Percentiles rank a stretch among this genome's conserved stretches.
phyloP scores from a whole-genome alignment of 2,329 filamentous ascomycete species.

The Davidsoniella virescens region DNA sequence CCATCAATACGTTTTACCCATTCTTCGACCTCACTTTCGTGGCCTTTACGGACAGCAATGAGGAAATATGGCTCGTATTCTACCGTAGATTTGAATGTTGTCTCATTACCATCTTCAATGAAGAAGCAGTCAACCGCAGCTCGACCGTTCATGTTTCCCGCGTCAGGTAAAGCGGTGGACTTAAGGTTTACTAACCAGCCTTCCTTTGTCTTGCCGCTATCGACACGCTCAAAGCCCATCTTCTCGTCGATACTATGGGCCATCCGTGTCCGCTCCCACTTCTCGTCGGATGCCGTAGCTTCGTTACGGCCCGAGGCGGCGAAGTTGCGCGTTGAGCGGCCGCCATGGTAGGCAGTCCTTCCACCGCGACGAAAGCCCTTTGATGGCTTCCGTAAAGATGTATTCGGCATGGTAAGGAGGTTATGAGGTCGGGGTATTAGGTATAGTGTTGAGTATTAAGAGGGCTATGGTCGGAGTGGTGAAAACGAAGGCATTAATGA shows the following conservation, averaged over 20 bases:
- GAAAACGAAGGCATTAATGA: slow-evolving; percentile 1
- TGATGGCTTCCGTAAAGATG: slow-evolving; percentile 40
- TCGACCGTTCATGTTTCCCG: slow-evolving; percentile 66
- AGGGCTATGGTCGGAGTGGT: not conserved
- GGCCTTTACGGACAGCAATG: slow-evolving; percentile 73
- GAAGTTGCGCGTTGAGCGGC: slow-evolving; percentile 55
- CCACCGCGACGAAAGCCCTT: slow-evolving; percentile 54
- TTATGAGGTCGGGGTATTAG: slow-evolving; percentile 3
- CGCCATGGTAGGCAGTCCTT: slow-evolving; percentile 56
- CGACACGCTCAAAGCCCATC: slow-evolving; percentile 87
- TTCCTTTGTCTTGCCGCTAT: slow-evolving; percentile 62
- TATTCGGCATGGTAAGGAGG: slow-evolving; percentile 39
- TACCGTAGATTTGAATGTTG: slow-evolving; percentile 87
- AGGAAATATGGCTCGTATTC: slow-evolving; percentile 97
- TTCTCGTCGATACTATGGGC: slow-evolving; percentile 83
- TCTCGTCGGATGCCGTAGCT: slow-evolving; percentile 82
- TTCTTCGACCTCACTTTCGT: slow-evolving; percentile 88
- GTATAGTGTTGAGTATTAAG: slow-evolving; percentile 3
- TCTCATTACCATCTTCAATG: slow-evolving; percentile 54
- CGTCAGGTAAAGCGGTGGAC: slow-evolving; percentile 72
- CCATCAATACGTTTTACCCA: slow-evolving; percentile 67
- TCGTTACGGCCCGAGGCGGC: slow-evolving; percentile 65
- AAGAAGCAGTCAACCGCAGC: slow-evolving; percentile 96
- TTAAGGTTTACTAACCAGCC: slow-evolving; percentile 97
- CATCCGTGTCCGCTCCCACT: slow-evolving; percentile 67